phyloP scores from a whole-genome alignment of 2,329 filamentous ascomycete species.

The Bimuria novae-zelandiae region DNA sequence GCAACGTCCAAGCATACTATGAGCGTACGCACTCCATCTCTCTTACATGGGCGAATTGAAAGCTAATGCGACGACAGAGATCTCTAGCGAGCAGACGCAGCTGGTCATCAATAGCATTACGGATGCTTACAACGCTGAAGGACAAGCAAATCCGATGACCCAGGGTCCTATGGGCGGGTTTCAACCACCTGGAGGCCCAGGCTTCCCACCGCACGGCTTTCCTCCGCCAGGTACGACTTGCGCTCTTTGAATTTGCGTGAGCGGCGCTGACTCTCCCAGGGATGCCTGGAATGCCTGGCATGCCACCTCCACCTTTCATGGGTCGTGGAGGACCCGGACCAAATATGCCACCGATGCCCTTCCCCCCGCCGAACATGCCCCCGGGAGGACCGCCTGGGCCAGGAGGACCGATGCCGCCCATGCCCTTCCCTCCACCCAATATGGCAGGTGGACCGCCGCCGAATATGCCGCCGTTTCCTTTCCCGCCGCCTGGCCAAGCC shows the following conservation, averaged over 20 bases:
- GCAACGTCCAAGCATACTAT: slow-evolving; percentile 98
- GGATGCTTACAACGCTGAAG: slow-evolving; percentile 90
- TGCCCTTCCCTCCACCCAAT: slow-evolving; percentile 37
- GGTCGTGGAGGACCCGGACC: slow-evolving; percentile 45
- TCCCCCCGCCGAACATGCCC: slow-evolving; percentile 22
- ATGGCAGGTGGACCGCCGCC: slow-evolving; percentile 37
- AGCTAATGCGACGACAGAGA: slow-evolving; percentile 62
- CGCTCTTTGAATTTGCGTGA: slow-evolving; percentile 17
- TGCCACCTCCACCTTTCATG: slow-evolving; percentile 48
- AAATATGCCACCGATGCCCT: slow-evolving; percentile 38
- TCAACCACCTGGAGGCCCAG: slow-evolving; percentile 51
- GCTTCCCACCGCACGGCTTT: slow-evolving; percentile 61
- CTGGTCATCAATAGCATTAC: slow-evolving; percentile 98
- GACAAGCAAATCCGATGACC: slow-evolving; percentile 88
- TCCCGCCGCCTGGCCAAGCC: slow-evolving; percentile 39
- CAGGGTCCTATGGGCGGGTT: slow-evolving; percentile 51
- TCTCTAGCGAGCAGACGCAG: slow-evolving; percentile 97
- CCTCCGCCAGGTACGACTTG: slow-evolving; percentile 32
- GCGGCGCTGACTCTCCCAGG: slow-evolving; percentile 27
- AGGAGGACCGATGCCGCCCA: slow-evolving; percentile 31
- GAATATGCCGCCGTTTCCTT: slow-evolving; percentile 38
- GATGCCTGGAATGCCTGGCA: slow-evolving; percentile 35
- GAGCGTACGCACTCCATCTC: slow-evolving; percentile 67
- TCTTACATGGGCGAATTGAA: neutral
- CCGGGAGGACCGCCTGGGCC: slow-evolving; percentile 16